These are phyloP conservation scores for Tylopilus intermedius DNA, from an alignment of 768 basidiomycete genomes.

Conservation along the genomic window DNA sequence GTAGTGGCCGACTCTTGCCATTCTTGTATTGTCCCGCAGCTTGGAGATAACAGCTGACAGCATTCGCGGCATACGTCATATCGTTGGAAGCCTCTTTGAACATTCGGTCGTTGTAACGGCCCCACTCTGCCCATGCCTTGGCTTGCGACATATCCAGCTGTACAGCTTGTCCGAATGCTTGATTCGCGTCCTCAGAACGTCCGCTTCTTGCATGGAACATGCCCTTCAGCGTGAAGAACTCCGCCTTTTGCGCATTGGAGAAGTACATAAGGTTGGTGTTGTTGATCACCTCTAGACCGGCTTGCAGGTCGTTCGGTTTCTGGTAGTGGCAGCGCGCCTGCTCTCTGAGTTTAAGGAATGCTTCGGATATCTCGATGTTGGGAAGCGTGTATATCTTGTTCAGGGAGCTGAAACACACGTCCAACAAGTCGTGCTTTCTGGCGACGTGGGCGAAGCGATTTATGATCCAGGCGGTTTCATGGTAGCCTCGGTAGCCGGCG, in stretches of 20 bases:
- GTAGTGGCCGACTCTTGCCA: slow-evolving; percentile 85
- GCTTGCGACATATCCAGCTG: slow-evolving; percentile 93
- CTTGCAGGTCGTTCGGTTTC: slow-evolving; percentile 86
- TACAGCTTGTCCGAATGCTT: slow-evolving; percentile 90
- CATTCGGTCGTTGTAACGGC: slow-evolving; percentile 85
- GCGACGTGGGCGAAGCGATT: slow-evolving; percentile 99
- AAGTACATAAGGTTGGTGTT: slow-evolving; percentile 99
- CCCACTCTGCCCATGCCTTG: slow-evolving; percentile 99
- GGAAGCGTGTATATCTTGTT: slow-evolving; percentile 98
- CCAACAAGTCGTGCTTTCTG: slow-evolving; percentile 90
- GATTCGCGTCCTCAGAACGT: slow-evolving; percentile 83
- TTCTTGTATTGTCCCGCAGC: slow-evolving; percentile 94
- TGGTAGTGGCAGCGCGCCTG: slow-evolving; percentile 98
- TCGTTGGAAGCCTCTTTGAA: slow-evolving; percentile 83
- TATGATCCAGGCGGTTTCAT: slow-evolving; percentile 99
- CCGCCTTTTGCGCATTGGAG: slow-evolving; percentile 88
- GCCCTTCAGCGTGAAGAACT: slow-evolving; percentile 97
- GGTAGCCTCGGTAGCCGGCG: slow-evolving; percentile 92
- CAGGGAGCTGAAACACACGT: slow-evolving; percentile 91
- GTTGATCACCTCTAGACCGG: slow-evolving; percentile 97
- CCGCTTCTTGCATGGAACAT: slow-evolving; percentile 93
- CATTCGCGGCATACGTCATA: slow-evolving; percentile 74
- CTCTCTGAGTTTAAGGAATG: slow-evolving; percentile 96
- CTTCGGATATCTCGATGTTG: slow-evolving; percentile 99
- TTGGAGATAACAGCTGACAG: slow-evolving; percentile 96